phyloP scores from a whole-genome alignment of 1,284 basidiomycete genomes.

The Neonothopanus nambi region DNA sequence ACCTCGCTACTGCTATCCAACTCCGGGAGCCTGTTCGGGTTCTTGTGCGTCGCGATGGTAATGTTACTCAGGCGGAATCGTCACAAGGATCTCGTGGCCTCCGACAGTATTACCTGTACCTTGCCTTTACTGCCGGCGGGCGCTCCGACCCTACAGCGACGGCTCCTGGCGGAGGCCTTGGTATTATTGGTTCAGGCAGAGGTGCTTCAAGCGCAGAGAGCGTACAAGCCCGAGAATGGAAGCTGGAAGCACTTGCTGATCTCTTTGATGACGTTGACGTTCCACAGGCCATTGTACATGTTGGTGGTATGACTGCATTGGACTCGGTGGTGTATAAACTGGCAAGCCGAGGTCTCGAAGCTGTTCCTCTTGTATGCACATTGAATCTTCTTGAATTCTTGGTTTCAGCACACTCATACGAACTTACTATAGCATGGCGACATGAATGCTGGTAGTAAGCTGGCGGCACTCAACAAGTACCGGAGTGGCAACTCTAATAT shows the following conservation, averaged over 20 bases:
- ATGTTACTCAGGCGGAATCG: constrained; percentile 71
- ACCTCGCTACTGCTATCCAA: constrained; percentile 85
- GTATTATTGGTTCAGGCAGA: constrained; percentile 89
- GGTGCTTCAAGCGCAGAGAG: constrained; percentile 80
- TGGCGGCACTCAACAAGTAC: constrained; percentile 82
- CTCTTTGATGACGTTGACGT: constrained; percentile 90
- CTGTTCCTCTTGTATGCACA: constrained; percentile 72
- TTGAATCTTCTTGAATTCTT: not conserved
- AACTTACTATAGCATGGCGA: constrained; percentile 66
- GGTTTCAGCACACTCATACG: constrained; percentile 3
- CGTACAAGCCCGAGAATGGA: constrained; percentile 92
- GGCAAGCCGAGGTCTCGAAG: constrained; percentile 82
- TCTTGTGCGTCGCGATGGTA: constrained; percentile 93
- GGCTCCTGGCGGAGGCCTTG: constrained; percentile 65
- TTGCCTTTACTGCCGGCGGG: constrained; percentile 86
- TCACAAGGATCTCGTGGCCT: constrained; percentile 76
- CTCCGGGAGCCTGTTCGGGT: constrained; percentile 95
- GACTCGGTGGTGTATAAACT: constrained; percentile 90
- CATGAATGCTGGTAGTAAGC: constrained; percentile 80
- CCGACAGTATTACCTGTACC: constrained; percentile 91
- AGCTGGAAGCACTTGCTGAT: constrained; percentile 92
- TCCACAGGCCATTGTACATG: constrained; percentile 85
- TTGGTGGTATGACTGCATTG: constrained; percentile 82
- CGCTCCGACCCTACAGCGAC: constrained; percentile 61
- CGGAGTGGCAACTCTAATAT: constrained; percentile 55